Percentiles rank a stretch among this genome's conserved stretches.
Conservation (phyloP, 768 basidiomycete species). For the Russula brevipes region DNA sequence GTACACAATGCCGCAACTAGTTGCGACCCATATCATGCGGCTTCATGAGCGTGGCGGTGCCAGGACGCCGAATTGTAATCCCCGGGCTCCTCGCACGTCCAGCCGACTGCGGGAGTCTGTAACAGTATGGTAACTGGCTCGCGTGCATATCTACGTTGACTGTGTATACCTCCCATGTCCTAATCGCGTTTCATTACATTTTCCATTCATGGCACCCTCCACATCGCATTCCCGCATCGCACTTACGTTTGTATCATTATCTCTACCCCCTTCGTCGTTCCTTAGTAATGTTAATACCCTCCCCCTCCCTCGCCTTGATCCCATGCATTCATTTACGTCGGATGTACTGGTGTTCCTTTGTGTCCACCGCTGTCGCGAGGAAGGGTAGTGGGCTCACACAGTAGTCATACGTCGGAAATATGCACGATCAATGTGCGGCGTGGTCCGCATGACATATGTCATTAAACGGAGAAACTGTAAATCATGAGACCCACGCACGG, state of each 20-base stretch:
- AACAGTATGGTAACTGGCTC: not conserved
- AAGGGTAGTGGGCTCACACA: slow-evolving; percentile 3
- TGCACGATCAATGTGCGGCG: slow-evolving; percentile 9
- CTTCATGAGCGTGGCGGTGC: slow-evolving; percentile 19
- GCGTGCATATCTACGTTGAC: not conserved
- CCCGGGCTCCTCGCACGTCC: slow-evolving; percentile 1
- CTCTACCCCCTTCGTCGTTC: slow-evolving; percentile 15
- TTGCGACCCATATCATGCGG: slow-evolving; percentile 24
- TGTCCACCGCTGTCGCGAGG: not conserved
- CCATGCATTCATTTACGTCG: slow-evolving; percentile 9
- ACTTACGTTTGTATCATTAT: slow-evolving; percentile 18
- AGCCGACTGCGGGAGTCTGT: slow-evolving; percentile 15
- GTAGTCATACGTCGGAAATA: slow-evolving; percentile 2
- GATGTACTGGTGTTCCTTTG: not conserved
- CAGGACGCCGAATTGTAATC: slow-evolving; percentile 10
- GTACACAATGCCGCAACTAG: slow-evolving; percentile 25
- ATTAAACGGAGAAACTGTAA: too few species aligned
- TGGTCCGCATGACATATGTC: not conserved
- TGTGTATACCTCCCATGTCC: not conserved
- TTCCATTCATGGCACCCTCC: slow-evolving; percentile 10
- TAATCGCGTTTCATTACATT: slow-evolving; percentile 6
- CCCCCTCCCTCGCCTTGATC: not conserved
- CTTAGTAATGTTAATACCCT: slow-evolving; percentile 4
- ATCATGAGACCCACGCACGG: too few species aligned
- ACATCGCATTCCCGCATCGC: slow-evolving; percentile 11